These are phyloP conservation scores for Theileria sp. DNA, from an alignment of 169 alveolate species.

Conservation along the genomic window DNA sequence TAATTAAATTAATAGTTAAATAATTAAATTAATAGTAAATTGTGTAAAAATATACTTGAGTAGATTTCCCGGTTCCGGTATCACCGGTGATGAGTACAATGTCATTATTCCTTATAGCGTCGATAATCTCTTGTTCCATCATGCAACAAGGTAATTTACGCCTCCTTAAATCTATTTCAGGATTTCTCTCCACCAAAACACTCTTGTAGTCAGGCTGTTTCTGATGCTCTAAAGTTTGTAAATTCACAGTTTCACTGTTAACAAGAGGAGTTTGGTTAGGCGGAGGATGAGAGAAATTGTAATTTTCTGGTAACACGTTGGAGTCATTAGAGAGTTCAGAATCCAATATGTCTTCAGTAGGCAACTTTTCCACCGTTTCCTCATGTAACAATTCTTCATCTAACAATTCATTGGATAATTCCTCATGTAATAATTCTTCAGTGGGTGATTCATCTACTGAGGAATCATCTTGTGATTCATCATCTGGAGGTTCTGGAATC, in stretches of 20 bases:
- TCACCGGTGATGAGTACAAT: slow-evolving; percentile 95
- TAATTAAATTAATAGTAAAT: neutral
- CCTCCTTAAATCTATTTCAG: slow-evolving; percentile 74
- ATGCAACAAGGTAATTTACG: slow-evolving; percentile 82
- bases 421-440: neutral
- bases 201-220: slow-evolving; percentile 38
- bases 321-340: too few relatives aligned
- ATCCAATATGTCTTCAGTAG: neutral
- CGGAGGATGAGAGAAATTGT: too few relatives aligned
- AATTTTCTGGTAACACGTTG: too few relatives aligned
- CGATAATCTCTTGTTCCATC: slow-evolving; percentile 90
- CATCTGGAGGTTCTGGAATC: neutral
- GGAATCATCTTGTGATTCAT: neutral
- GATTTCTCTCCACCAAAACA: slow-evolving; percentile 63
- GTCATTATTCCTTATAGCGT: slow-evolving; percentile 86
- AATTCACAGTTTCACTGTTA: neutral
- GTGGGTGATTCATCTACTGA: too few relatives aligned
- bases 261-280: neutral
- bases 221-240: neutral
- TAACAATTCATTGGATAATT: neutral
- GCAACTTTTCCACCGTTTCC: neutral
- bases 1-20: neutral
- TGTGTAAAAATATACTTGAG: slow-evolving; percentile 65
- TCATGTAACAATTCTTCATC: too few relatives aligned
- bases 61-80: slow-evolving; percentile 98